Conservation (phyloP, 2,329 filamentous ascomycete species). For the Tothia fuscella region DNA sequence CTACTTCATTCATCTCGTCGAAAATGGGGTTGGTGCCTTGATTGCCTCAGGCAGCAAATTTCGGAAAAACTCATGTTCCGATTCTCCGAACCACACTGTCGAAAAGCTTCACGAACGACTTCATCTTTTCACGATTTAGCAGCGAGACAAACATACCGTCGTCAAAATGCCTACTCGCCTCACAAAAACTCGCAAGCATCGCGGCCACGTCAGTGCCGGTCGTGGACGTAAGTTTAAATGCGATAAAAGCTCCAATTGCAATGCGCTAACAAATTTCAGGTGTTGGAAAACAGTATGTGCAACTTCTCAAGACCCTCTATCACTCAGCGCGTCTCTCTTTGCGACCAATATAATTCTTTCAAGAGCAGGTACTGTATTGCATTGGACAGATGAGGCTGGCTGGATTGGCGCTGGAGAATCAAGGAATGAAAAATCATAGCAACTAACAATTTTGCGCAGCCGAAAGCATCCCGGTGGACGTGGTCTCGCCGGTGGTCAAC, state of each 20-base stretch:
- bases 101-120: too few relatives aligned
- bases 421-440: neutral
- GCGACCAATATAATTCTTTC: neutral
- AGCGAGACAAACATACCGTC: constrained; percentile 3
- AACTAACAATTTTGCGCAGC: constrained; percentile 48
- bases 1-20: too few relatives aligned
- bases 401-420: neutral
- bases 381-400: neutral
- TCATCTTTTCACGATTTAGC: too few relatives aligned
- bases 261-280: too few relatives aligned
- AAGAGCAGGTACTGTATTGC: neutral
- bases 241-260: too few relatives aligned
- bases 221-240: too few relatives aligned
- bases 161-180: constrained; percentile 13
- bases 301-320: neutral
- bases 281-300: constrained; percentile 22
- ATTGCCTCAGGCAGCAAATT: too few relatives aligned
- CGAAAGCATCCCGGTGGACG: constrained; percentile 65
- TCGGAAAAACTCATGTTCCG: too few relatives aligned
- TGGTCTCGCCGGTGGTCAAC: constrained; percentile 94
- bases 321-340: neutral
- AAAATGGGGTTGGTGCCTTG: too few relatives aligned
- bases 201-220: constrained; percentile 96
- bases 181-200: constrained; percentile 31
- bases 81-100: too few relatives aligned